These are phyloP conservation scores for Sphaerosporella brunnea DNA, from an alignment of 495 filamentous ascomycete genomes.

Conservation along the genomic window DNA sequence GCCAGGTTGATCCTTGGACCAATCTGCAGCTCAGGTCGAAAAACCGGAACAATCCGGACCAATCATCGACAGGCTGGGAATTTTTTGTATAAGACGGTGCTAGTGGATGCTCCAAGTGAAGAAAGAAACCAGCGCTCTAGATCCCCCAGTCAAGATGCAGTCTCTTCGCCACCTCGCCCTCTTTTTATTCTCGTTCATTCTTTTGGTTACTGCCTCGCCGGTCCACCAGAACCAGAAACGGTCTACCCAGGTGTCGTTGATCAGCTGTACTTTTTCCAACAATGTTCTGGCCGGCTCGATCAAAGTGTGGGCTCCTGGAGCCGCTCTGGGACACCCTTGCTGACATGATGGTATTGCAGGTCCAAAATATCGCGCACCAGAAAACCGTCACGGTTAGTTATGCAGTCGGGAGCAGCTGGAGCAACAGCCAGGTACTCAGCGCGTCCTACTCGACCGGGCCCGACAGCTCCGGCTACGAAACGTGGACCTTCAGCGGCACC, in stretches of 20 bases:
- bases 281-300: slow-evolving; percentile 22
- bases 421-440: slow-evolving; percentile 13
- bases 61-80: no score
- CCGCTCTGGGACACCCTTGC: no score
- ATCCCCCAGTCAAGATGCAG: not conserved
- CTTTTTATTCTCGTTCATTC: not conserved
- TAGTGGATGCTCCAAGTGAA: no score
- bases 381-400: slow-evolving; percentile 24
- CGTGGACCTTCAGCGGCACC: slow-evolving; percentile 22
- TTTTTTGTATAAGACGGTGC: no score
- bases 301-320: no score
- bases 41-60: no score
- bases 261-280: slow-evolving; percentile 15
- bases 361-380: slow-evolving; percentile 25
- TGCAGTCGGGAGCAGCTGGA: slow-evolving; percentile 19
- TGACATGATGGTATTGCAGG: no score
- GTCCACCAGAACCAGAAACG: slow-evolving; percentile 7
- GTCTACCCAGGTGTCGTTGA: slow-evolving; percentile 22
- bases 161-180: not conserved
- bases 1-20: no score
- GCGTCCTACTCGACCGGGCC: slow-evolving; percentile 15
- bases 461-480: slow-evolving; percentile 16
- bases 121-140: no score
- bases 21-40: no score
- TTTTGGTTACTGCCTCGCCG: not conserved